These are phyloP conservation scores for Oryza longistaminata DNA, from an alignment of 176 grass and related monocot genomes.

Conservation along the genomic window DNA sequence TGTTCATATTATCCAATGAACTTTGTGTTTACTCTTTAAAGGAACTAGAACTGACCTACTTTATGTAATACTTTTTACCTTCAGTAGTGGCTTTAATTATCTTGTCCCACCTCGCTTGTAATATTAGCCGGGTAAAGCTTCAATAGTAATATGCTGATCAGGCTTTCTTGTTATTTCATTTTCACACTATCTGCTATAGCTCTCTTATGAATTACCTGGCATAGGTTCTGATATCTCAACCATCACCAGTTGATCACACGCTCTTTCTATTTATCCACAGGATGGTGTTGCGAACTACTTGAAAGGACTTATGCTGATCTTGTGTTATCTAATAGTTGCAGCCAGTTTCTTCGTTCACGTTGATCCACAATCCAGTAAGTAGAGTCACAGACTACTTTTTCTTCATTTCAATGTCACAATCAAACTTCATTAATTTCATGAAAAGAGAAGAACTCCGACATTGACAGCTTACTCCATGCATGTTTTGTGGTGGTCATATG, in stretches of 20 bases:
- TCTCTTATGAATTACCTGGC: not conserved
- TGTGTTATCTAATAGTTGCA: slow-evolving; percentile 87
- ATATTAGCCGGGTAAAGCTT: not conserved
- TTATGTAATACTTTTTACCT: not conserved
- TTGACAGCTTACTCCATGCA: not conserved
- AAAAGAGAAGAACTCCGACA: not conserved
- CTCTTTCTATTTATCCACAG: slow-evolving; percentile 37
- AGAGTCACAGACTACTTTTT: not conserved
- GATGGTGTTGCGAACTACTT: slow-evolving; percentile 77
- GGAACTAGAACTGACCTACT: not conserved
- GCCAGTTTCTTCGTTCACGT: slow-evolving; percentile 89
- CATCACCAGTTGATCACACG: not conserved
- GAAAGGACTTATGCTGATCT: slow-evolving; percentile 83
- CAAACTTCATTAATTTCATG: not conserved
- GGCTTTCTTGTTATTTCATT: slow-evolving; percentile 14
- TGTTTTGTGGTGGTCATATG: not conserved
- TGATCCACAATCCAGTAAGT: slow-evolving; percentile 67
- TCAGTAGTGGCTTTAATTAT: not conserved
- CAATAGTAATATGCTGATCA: not conserved
- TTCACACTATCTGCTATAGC: not conserved
- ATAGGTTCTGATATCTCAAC: too few relatives aligned
- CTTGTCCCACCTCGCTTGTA: not conserved
- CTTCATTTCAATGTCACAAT: not conserved
- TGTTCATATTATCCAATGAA: not conserved
- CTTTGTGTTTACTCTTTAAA: not conserved